phyloP scores from a whole-genome alignment of 2,329 filamentous ascomycete genomes.

The Coniella vitis region DNA sequence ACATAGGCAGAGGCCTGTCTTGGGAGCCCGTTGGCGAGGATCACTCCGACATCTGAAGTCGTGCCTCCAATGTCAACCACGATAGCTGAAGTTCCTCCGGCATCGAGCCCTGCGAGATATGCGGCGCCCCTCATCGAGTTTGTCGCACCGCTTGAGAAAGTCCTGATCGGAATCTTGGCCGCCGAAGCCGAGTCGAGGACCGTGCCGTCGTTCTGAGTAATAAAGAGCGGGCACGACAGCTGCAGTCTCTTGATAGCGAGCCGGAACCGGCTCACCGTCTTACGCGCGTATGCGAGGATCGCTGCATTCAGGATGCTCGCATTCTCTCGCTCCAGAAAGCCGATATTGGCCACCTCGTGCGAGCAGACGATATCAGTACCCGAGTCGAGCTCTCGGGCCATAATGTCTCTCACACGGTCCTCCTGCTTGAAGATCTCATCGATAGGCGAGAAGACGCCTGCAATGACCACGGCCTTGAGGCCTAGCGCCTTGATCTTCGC shows the following conservation, averaged over 20 bases:
- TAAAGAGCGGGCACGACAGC: constrained; percentile 47
- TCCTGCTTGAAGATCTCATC: constrained; percentile 43
- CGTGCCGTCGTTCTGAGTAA: constrained; percentile 60
- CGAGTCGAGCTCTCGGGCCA: constrained; percentile 28
- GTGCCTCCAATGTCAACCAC: constrained; percentile 63
- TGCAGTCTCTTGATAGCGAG: constrained; percentile 42
- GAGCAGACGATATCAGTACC: constrained; percentile 42
- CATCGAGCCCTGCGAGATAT: constrained; percentile 39
- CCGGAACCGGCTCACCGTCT: constrained; percentile 50
- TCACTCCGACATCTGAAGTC: constrained; percentile 55
- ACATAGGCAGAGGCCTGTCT: constrained; percentile 56
- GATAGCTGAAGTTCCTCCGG: constrained; percentile 36
- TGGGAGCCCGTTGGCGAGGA: constrained; percentile 56
- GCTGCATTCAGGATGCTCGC: constrained; percentile 58
- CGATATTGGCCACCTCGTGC: constrained; percentile 45
- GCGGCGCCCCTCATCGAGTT: constrained; percentile 59
- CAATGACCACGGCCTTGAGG: constrained; percentile 24
- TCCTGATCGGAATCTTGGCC: constrained; percentile 50
- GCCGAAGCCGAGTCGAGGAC: constrained; percentile 48
- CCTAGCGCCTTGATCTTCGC: background rate
- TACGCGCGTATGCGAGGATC: constrained; percentile 49
- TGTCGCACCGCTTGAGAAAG: constrained; percentile 56
- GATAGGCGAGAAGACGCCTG: constrained; percentile 44
- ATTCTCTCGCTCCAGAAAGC: constrained; percentile 57
- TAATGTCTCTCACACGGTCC: constrained; percentile 37